Evolutionary conservation across 1,139 yeast species (phyloP).

Genomic region (Kazachstania sp.): DNA sequence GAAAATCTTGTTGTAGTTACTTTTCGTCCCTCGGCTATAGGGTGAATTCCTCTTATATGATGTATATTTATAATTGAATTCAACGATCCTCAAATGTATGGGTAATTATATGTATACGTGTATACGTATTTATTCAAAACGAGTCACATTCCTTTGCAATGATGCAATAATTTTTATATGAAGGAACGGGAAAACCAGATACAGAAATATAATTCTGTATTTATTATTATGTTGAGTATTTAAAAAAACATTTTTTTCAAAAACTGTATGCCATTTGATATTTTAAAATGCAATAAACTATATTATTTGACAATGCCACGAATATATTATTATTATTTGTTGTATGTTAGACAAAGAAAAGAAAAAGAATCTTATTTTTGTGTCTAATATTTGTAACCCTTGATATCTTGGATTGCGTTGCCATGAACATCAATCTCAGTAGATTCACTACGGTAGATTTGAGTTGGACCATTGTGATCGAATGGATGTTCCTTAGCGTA

Average conservation of each 20-base stretch:
- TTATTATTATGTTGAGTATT: constrained; percentile 5
- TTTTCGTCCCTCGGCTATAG: constrained; percentile 29
- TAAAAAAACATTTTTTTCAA: no score
- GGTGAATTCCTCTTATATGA: constrained; percentile 14
- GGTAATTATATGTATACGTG: neutral
- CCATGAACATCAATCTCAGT: constrained; percentile 29
- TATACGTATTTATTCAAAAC: neutral
- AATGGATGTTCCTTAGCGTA: constrained; percentile 37
- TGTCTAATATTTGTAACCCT: constrained; percentile 26
- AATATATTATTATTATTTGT: constrained; percentile 7
- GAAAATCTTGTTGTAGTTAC: constrained; percentile 11
- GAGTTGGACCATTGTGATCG: constrained; percentile 35
- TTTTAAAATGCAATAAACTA: neutral
- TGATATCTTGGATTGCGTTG: constrained; percentile 25
- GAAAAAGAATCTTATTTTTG: constrained; percentile 9
- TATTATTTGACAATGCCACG: constrained; percentile 18
- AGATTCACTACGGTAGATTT: constrained; percentile 35
- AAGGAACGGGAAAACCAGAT: constrained; percentile 1
- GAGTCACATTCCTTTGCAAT: constrained; percentile 3
- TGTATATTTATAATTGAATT: neutral
- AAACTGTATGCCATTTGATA: constrained; percentile 2
- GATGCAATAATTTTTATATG: neutral
- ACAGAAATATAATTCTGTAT: neutral
- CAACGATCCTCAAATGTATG: constrained; percentile 26
- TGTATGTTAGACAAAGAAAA: neutral